A percentile compares a stretch with the other conserved stretches of the same genome.
Evolutionary conservation across 1,284 basidiomycete species (phyloP).

Genomic region (Malassezia furfur): DNA sequence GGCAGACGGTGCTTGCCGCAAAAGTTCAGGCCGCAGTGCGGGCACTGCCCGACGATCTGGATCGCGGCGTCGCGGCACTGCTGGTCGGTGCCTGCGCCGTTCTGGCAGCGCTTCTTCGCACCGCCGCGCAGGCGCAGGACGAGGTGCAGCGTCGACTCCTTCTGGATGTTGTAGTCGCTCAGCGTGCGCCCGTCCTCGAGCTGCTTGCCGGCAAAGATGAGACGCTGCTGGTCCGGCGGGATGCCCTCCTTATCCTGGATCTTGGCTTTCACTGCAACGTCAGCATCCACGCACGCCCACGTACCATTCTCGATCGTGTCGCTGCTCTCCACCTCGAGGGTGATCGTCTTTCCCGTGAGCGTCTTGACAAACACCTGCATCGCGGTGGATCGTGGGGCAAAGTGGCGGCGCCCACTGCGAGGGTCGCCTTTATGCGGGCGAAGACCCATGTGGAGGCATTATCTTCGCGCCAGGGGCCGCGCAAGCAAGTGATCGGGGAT

Average conservation of each 20-base stretch:
- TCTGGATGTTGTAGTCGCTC: conserved; percentile 68
- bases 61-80: conserved; percentile 47
- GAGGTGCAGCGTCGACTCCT: conserved; percentile 51
- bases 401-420: neutral
- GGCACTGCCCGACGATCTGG: conserved; percentile 45
- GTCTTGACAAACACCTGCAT: conserved; percentile 47
- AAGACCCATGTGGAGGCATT: conserved; percentile 10
- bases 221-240: conserved; percentile 87
- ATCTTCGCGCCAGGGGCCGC: conserved; percentile 7
- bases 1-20: conserved; percentile 45
- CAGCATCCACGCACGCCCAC: conserved; percentile 45
- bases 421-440: neutral
- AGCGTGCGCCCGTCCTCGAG: conserved; percentile 55
- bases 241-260: conserved; percentile 61
- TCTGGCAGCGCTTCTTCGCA: conserved; percentile 44
- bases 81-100: conserved; percentile 34
- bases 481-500: conserved; percentile 18
- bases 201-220: conserved; percentile 98
- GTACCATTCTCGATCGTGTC: conserved; percentile 98
- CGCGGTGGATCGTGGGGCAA: neutral
- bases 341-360: conserved; percentile 49
- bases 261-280: conserved; percentile 45
- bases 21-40: conserved; percentile 45
- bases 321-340: conserved; percentile 51
- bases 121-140: conserved; percentile 45